Evolutionary conservation across 306 rosid genomes (phyloP).

Genomic region (Lablab purpureus): DNA sequence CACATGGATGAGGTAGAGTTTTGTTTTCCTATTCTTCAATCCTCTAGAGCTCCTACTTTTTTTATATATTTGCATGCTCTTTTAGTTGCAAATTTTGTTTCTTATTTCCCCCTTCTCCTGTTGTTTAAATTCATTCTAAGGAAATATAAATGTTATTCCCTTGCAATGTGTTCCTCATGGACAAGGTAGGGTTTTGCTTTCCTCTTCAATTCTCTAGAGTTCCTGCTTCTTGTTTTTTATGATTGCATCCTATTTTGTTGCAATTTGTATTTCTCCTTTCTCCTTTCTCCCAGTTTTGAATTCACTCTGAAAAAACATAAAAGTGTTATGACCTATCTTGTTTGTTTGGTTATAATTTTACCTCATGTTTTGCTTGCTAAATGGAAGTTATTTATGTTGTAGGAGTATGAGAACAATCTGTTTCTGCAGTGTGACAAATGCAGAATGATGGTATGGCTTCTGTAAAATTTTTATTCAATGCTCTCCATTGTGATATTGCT

Average conservation of each 20-base stretch:
- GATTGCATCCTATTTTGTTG: slow-evolving; percentile 20
- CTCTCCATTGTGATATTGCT: neutral
- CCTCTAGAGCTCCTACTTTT: slow-evolving; percentile 29
- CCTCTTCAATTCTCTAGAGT: slow-evolving; percentile 32
- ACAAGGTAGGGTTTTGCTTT: slow-evolving; percentile 67
- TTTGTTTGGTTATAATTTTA: slow-evolving; percentile 8
- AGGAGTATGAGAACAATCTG: slow-evolving; percentile 95
- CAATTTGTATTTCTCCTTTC: slow-evolving; percentile 22
- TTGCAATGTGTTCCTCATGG: slow-evolving; percentile 98
- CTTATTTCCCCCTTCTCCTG: slow-evolving; percentile 12
- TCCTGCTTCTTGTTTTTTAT: slow-evolving; percentile 22
- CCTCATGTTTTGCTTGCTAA: slow-evolving; percentile 45
- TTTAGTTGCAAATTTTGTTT: slow-evolving; percentile 19
- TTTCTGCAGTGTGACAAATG: slow-evolving; percentile 99
- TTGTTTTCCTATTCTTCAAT: slow-evolving; percentile 20
- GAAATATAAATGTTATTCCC: too few relatives aligned
- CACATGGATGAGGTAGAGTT: slow-evolving; percentile 97
- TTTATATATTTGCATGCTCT: slow-evolving; percentile 1
- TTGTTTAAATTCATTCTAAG: neutral
- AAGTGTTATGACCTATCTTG: slow-evolving; percentile 27
- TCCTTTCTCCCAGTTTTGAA: neutral
- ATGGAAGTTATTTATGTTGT: slow-evolving; percentile 43
- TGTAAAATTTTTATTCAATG: neutral
- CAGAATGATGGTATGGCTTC: slow-evolving; percentile 91
- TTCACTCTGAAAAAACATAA: slow-evolving; percentile 30